Conservation (phyloP, 2,329 filamentous ascomycete genomes). For the Cytospora paraplurivora region DNA sequence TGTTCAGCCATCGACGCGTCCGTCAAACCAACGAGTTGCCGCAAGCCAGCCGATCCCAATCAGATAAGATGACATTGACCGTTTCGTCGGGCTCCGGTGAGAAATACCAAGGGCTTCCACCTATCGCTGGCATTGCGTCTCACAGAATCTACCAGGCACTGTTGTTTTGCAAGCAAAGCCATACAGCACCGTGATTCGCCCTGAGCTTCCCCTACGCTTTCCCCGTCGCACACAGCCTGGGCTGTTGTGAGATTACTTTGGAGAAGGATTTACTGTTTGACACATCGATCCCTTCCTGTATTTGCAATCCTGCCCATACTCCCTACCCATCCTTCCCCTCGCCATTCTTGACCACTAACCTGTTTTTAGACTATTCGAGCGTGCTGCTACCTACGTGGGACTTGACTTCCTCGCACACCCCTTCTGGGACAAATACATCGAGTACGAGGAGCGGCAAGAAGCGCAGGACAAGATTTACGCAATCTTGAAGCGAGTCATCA, state of each 20-base stretch:
- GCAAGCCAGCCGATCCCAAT: conserved; percentile 46
- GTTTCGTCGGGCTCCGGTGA: conserved; percentile 60
- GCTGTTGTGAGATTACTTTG: conserved; percentile 44
- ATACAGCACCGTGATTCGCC: conserved; percentile 38
- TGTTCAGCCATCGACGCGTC: conserved; percentile 35
- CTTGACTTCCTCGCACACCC: conserved; percentile 92
- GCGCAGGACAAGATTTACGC: conserved; percentile 81
- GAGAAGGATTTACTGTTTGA: conserved; percentile 53
- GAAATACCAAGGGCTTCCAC: conserved; percentile 66
- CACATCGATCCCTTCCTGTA: conserved; percentile 62
- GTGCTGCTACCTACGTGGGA: conserved; percentile 80
- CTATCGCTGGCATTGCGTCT: conserved; percentile 62
- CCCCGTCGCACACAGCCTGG: conserved; percentile 50
- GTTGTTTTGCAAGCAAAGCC: conserved; percentile 43
- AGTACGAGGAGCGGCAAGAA: conserved; percentile 91
- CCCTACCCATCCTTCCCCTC: conserved; percentile 32
- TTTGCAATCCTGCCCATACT: conserved; percentile 57
- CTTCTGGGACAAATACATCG: conserved; percentile 99
- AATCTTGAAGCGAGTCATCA: conserved; percentile 79
- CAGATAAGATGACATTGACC: conserved; percentile 29
- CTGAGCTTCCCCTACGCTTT: conserved; percentile 42
- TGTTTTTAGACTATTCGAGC: conserved; percentile 82
- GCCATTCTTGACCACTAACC: conserved; percentile 35
- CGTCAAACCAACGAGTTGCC: conserved; percentile 36
- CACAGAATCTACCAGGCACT: conserved; percentile 67